phyloP scores from a whole-genome alignment of 176 grass and related monocot genomes.

The Lolium multiflorum region DNA sequence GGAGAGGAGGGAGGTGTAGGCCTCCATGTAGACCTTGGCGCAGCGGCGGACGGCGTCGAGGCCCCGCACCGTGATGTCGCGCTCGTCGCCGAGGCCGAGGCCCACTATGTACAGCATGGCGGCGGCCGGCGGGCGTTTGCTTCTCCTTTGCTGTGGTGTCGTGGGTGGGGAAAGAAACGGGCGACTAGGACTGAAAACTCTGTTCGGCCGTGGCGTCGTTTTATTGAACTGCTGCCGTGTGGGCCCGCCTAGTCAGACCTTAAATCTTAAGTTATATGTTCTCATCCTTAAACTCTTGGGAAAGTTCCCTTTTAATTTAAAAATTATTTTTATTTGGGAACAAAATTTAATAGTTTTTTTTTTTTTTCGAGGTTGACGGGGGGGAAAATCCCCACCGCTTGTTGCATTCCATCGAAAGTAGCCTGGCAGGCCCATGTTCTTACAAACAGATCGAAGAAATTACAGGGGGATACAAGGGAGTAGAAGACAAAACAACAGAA shows the following conservation, averaged over 20 bases:
- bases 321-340: too few relatives aligned
- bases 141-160: background rate
- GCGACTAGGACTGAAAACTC: background rate
- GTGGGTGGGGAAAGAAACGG: background rate
- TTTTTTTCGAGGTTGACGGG: too few relatives aligned
- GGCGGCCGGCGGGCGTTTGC: background rate
- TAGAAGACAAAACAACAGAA: too few relatives aligned
- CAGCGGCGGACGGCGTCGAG: constrained; percentile 80
- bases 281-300: too few relatives aligned
- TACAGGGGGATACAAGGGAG: too few relatives aligned
- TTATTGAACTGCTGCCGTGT: background rate
- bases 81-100: constrained; percentile 82
- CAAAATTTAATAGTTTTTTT: too few relatives aligned
- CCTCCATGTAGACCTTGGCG: constrained; percentile 86
- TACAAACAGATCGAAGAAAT: too few relatives aligned
- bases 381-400: too few relatives aligned
- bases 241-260: background rate
- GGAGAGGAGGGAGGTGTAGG: constrained; percentile 91
- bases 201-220: background rate
- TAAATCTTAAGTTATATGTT: too few relatives aligned
- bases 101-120: constrained; percentile 96
- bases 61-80: constrained; percentile 86
- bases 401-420: too few relatives aligned
- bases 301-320: too few relatives aligned
- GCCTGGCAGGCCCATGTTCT: too few relatives aligned